Evolutionary conservation across 176 grass and related monocot genomes (phyloP), one percentile per base, ranked within the genome.

Genomic region (Oryza meridionalis): DNA sequence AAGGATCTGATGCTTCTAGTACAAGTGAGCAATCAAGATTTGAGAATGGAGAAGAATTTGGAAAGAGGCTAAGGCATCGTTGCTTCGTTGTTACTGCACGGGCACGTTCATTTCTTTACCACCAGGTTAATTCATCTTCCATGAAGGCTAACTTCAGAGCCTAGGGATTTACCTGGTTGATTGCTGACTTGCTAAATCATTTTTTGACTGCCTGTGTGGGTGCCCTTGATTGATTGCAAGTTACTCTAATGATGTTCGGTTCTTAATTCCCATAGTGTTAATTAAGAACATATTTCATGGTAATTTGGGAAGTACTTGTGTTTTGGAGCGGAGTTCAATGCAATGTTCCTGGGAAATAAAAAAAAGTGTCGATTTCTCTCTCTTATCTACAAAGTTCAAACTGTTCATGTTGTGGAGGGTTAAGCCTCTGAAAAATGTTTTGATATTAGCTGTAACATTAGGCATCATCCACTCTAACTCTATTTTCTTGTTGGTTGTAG

Each of bases 1-100:
- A 88, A 78, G 84, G 66, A 72, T 90, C 77, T 65, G 72, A 74
- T 73, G 63, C 37, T 55, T 93, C 69, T 77, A 62, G 46, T 72
- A 73, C 7, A 47, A 72, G 71, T 84, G 81, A 11, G 43, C 90
- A 92, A 46, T 79, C 86, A 58, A 81, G 65, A 51, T 53, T 29
- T 65, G 62, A 86, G 9, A 67, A 67, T 25, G 77, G 77, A 49
- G 66, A 47, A 85, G 85, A 86, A 71, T 96, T 98, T 89, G 96
- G 93, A 68, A 85, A 89, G 46, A 88, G 91, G 84, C 32, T 81
- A 80, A 94, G 84, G 70, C 93, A 98, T 83, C 79, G 74, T 27
- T 94, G 96, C 71, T 95, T 91, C 87, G 93, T 95, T 76, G 86
- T 98, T 83, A 94, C 93, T 87, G 96, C 93, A 82, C 89, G 96